Conservation (phyloP, 2,329 filamentous ascomycete species). For the Massarina eburnea region DNA sequence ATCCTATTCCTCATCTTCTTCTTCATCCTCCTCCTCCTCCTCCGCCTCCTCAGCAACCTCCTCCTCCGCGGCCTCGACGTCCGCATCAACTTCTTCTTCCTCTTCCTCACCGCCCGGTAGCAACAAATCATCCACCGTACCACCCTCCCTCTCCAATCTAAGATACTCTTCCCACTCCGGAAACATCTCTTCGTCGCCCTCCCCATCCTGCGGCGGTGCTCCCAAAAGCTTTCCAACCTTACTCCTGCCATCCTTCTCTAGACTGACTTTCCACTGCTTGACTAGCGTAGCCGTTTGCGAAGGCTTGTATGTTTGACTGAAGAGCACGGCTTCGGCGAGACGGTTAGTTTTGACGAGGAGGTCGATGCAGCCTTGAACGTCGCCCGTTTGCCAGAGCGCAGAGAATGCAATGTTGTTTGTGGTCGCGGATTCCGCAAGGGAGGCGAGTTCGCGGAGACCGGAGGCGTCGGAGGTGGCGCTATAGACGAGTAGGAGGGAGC, state of each 20-base stretch:
- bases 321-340: constrained; percentile 82
- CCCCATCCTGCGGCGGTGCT: constrained; percentile 67
- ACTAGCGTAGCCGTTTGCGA: constrained; percentile 70
- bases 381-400: constrained; percentile 82
- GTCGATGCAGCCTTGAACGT: constrained; percentile 78
- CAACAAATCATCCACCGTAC: constrained; percentile 44
- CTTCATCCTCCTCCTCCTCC: constrained; percentile 21
- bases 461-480: constrained; percentile 78
- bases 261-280: constrained; percentile 74
- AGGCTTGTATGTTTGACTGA: constrained; percentile 94
- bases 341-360: constrained; percentile 78
- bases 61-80: constrained; percentile 34
- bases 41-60: constrained; percentile 27
- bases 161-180: constrained; percentile 95
- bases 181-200: constrained; percentile 77
- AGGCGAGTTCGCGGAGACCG: constrained; percentile 71
- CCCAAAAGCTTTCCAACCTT: constrained; percentile 84
- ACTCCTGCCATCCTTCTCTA: constrained; percentile 83
- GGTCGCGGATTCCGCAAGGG: constrained; percentile 73
- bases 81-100: constrained; percentile 34
- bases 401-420: constrained; percentile 94
- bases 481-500: constrained; percentile 84
- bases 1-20: not conserved
- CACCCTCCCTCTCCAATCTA: constrained; percentile 73
- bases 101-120: constrained; percentile 23